These are phyloP conservation scores for Colletotrichum salicis DNA, from an alignment of 2,329 filamentous ascomycete species.

Conservation along the genomic window DNA sequence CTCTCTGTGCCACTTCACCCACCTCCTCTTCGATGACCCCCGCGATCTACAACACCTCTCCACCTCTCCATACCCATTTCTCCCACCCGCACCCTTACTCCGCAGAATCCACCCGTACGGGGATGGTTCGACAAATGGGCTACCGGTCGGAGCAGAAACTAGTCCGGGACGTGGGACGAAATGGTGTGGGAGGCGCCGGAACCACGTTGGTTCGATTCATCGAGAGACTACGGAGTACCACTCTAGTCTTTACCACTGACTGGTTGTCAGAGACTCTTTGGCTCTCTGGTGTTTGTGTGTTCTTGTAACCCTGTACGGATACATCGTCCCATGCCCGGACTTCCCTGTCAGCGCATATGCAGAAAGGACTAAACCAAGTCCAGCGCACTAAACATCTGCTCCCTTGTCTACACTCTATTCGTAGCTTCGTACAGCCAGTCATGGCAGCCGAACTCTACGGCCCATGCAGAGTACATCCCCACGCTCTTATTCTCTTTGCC, in stretches of 20 bases:
- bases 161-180: neutral
- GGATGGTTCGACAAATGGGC: neutral
- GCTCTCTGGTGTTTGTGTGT: neutral
- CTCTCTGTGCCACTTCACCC: neutral
- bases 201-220: neutral
- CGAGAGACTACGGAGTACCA: neutral
- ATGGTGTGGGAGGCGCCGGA: neutral
- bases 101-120: constrained; percentile 24
- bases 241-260: neutral
- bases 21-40: constrained; percentile 24
- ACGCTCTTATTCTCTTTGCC: constrained; percentile 11
- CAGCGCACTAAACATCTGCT: neutral
- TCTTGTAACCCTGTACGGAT: neutral
- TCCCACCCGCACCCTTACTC: constrained; percentile 17
- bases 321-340: constrained; percentile 1
- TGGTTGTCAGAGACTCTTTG: neutral
- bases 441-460: neutral
- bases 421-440: too few species aligned
- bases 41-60: constrained; percentile 31
- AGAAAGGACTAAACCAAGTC: constrained; percentile 15
- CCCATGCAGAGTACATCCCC: neutral
- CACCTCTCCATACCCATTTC: neutral
- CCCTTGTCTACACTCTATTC: constrained; percentile 14
- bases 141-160: neutral
- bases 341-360: constrained; percentile 10